These are phyloP conservation scores for Carex arenaria DNA, from an alignment of 202 grass and related monocot species.

Conservation along the genomic window DNA sequence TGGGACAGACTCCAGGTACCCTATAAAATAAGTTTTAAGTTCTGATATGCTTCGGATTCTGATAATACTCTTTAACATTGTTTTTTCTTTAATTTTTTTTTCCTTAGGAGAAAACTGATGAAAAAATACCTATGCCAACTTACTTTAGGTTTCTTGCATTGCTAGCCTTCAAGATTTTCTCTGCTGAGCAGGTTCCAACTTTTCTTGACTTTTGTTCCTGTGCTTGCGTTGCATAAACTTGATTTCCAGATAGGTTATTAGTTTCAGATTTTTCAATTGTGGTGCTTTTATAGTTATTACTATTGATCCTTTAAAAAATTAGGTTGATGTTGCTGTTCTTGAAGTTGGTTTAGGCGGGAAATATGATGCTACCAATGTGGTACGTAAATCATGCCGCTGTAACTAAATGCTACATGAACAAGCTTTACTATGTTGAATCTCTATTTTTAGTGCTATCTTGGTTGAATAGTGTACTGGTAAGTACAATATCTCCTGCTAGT, in stretches of 20 bases:
- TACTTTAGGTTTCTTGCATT: slow-evolving; percentile 94
- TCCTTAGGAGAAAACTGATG: slow-evolving; percentile 83
- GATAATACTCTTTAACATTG: background rate
- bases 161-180: slow-evolving; percentile 93
- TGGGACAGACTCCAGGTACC: slow-evolving; percentile 85
- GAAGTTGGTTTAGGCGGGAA: slow-evolving; percentile 98
- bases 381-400: slow-evolving; percentile 18
- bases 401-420: background rate
- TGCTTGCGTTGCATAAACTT: slow-evolving; percentile 3
- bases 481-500: background rate
- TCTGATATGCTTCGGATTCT: slow-evolving; percentile 1
- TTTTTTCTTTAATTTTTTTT: slow-evolving; percentile 6
- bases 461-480: background rate
- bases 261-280: background rate
- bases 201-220: background rate
- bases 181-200: slow-evolving; percentile 62
- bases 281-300: slow-evolving; percentile 2
- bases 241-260: slow-evolving; percentile 8
- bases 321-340: slow-evolving; percentile 95
- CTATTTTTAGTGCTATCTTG: background rate
- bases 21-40: background rate
- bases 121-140: slow-evolving; percentile 87
- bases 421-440: background rate
- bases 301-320: slow-evolving; percentile 18
- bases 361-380: slow-evolving; percentile 97